Conservation (phyloP, 495 filamentous ascomycete species). For the Aspergillus avenaceus region DNA sequence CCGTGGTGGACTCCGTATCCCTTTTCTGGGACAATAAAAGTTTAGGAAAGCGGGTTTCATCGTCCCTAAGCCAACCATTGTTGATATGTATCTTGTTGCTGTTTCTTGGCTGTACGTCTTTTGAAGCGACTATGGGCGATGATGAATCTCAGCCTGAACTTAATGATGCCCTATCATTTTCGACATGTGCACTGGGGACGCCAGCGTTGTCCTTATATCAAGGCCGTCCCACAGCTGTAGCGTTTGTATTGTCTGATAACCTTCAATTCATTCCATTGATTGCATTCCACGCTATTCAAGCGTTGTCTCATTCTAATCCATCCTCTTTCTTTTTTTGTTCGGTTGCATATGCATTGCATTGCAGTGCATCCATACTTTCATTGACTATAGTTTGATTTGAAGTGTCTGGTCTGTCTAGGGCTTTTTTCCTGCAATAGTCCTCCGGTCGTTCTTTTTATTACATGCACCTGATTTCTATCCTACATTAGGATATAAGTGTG, state of each 20-base stretch:
- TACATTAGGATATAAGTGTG: constrained; percentile 2
- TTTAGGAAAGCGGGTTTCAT: constrained; percentile 6
- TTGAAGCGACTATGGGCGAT: neutral
- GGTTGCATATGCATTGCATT: neutral
- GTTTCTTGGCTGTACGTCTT: neutral
- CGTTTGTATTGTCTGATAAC: neutral
- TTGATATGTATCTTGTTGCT: neutral
- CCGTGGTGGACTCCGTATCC: constrained; percentile 2
- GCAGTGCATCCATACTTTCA: neutral
- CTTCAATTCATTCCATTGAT: constrained; percentile 1
- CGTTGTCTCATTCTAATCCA: neutral
- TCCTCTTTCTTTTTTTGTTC: neutral
- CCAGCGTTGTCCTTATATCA: neutral
- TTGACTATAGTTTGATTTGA: neutral
- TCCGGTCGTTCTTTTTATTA: neutral
- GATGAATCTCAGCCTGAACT: constrained; percentile 4
- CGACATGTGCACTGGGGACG: neutral
- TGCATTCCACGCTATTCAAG: neutral
- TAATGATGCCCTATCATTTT: constrained; percentile 1
- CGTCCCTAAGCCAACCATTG: constrained; percentile 7
- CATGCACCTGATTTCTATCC: neutral
- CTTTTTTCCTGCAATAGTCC: constrained; percentile 1
- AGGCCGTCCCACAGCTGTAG: neutral
- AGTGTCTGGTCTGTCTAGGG: neutral
- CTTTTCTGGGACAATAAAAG: constrained; percentile 3